Conservation (phyloP, 768 basidiomycete species). For the Boletus speciosus region DNA sequence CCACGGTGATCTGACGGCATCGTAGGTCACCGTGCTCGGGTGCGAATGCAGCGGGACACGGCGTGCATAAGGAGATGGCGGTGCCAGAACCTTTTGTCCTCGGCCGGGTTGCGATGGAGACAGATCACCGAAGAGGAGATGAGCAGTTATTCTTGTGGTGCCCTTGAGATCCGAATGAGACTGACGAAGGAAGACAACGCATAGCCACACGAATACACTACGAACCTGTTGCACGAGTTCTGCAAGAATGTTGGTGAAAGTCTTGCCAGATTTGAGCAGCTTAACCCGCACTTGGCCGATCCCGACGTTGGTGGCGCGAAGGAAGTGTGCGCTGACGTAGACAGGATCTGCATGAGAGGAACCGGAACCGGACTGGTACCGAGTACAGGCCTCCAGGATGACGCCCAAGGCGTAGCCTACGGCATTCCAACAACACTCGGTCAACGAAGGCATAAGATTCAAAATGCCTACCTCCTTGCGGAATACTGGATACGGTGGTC, state of each 20-base stretch:
- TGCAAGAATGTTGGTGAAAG: conserved; percentile 56
- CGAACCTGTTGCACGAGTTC: conserved; percentile 57
- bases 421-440: not conserved
- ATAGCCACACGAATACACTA: not conserved
- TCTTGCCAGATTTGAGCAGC: conserved; percentile 46
- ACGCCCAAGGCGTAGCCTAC: conserved; percentile 59
- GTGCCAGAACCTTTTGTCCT: conserved; percentile 31
- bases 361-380: conserved; percentile 43
- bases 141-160: conserved; percentile 44
- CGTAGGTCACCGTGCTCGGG: conserved; percentile 39
- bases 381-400: conserved; percentile 51
- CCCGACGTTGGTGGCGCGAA: conserved; percentile 41
- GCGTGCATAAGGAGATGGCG: conserved; percentile 57
- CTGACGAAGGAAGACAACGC: not conserved
- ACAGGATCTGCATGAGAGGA: conserved; percentile 53
- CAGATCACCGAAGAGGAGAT: conserved; percentile 55
- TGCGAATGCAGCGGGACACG: conserved; percentile 55
- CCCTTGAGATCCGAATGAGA: conserved; percentile 32
- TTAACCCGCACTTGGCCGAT: conserved; percentile 48
- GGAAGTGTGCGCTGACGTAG: conserved; percentile 58
- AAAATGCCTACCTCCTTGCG: conserved; percentile 47
- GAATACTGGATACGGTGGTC: conserved; percentile 34
- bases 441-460: not conserved
- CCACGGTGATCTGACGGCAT: conserved; percentile 31
- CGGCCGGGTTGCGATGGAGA: conserved; percentile 26